These are phyloP conservation scores for Magnusiomyces tetraspermus DNA, from an alignment of 1,139 yeast species.

Conservation along the genomic window DNA sequence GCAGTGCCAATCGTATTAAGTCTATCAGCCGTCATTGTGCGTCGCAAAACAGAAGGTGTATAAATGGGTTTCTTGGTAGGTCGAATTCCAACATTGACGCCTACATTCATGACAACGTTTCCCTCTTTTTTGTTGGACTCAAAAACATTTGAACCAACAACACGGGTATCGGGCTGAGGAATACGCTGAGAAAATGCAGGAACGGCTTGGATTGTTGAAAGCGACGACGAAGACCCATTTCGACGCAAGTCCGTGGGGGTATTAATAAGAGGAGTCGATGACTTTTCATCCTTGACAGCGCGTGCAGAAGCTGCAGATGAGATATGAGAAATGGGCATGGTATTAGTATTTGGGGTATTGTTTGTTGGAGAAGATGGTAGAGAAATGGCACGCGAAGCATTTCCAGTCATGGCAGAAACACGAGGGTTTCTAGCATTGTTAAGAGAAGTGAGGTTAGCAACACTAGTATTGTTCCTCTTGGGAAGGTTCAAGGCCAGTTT, in stretches of 20 bases:
- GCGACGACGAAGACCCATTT: constrained; percentile 2
- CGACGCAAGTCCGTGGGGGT: not conserved
- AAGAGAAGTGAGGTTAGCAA: not conserved
- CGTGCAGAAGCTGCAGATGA: constrained; percentile 3
- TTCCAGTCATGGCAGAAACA: constrained; percentile 7
- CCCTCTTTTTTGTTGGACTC: not conserved
- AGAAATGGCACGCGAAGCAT: not conserved
- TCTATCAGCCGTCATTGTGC: constrained; percentile 32
- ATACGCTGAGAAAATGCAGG: constrained; percentile 3
- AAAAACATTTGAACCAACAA: not conserved
- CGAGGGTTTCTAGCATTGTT: constrained; percentile 8
- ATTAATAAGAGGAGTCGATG: not conserved
- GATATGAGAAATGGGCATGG: constrained; percentile 7
- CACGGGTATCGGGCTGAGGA: constrained; percentile 5
- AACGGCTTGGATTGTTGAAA: constrained; percentile 1
- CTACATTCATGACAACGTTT: too few species aligned
- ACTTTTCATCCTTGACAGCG: too few species aligned
- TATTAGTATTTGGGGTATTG: constrained; percentile 9
- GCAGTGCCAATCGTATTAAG: not conserved
- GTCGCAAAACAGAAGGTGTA: constrained; percentile 79
- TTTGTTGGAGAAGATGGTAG: constrained; percentile 8
- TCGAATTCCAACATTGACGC: not conserved
- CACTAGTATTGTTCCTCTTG: not conserved
- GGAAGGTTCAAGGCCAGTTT: not conserved
- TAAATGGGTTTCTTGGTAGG: constrained; percentile 57